Conservation (phyloP, 2,329 filamentous ascomycete species). For the Ophiostoma novo-ulmi region DNA sequence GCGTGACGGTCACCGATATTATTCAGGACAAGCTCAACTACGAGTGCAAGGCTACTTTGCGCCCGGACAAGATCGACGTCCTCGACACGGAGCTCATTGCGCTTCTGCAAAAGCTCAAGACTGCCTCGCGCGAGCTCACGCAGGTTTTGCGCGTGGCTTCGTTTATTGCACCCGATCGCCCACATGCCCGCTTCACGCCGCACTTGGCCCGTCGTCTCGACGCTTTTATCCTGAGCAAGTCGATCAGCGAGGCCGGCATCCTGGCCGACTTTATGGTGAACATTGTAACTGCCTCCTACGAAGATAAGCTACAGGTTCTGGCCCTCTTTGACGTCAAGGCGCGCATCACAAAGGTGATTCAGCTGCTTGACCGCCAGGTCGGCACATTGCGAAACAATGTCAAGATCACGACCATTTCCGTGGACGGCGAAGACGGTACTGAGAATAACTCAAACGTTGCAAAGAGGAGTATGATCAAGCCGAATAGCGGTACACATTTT, state of each 20-base stretch:
- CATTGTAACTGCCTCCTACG: slow-evolving; percentile 77
- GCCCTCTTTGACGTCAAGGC: slow-evolving; percentile 74
- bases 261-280: slow-evolving; percentile 97
- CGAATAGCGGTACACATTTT: not conserved
- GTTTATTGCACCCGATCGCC: slow-evolving; percentile 66
- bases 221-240: slow-evolving; percentile 77
- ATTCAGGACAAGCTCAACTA: slow-evolving; percentile 71
- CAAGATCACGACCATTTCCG: slow-evolving; percentile 72
- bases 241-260: slow-evolving; percentile 72
- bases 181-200: slow-evolving; percentile 65
- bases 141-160: slow-evolving; percentile 79
- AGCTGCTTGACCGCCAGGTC: slow-evolving; percentile 77
- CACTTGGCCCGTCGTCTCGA: slow-evolving; percentile 82
- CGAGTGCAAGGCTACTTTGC: slow-evolving; percentile 69
- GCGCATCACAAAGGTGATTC: slow-evolving; percentile 74
- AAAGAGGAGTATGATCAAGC: not conserved
- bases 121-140: slow-evolving; percentile 78
- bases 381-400: slow-evolving; percentile 79
- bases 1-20: slow-evolving; percentile 45
- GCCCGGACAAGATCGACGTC: slow-evolving; percentile 55
- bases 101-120: slow-evolving; percentile 74
- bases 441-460: slow-evolving; percentile 41
- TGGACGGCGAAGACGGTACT: slow-evolving; percentile 49
- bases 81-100: slow-evolving; percentile 59
- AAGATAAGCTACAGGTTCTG: slow-evolving; percentile 85